These are phyloP conservation scores for Eutrema yunnanense DNA, from an alignment of 345 rosid genomes.

Conservation along the genomic window DNA sequence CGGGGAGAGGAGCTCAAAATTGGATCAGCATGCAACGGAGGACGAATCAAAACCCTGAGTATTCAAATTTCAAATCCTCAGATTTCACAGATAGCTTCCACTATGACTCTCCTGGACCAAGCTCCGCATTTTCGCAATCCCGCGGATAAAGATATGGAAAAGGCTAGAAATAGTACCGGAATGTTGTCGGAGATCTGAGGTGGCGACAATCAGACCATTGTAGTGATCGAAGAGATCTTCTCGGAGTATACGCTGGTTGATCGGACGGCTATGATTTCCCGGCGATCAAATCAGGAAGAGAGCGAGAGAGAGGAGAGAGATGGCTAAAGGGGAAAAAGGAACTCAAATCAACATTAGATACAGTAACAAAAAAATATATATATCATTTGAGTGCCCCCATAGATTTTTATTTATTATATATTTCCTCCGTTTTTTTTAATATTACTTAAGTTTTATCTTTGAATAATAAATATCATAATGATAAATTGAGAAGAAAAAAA, in stretches of 20 bases:
- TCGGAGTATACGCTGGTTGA: background rate
- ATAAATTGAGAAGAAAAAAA: too few relatives aligned
- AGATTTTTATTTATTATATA: background rate
- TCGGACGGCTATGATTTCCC: constrained; percentile 19
- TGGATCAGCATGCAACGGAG: constrained; percentile 20
- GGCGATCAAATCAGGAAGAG: constrained; percentile 20
- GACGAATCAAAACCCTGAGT: background rate
- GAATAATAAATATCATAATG: too few relatives aligned
- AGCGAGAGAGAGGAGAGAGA: background rate
- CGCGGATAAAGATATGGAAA: background rate
- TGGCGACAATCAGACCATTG: constrained; percentile 11
- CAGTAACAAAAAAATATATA: background rate
- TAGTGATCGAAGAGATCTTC: background rate
- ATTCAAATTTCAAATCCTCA: constrained; percentile 8
- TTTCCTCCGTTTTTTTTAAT: too few relatives aligned
- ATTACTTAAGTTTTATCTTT: too few relatives aligned
- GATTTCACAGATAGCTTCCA: constrained; percentile 8
- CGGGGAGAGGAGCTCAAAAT: constrained; percentile 13
- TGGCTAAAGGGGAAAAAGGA: background rate
- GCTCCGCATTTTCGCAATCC: constrained; percentile 2
- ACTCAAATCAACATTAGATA: constrained; percentile 4
- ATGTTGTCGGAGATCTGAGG: constrained; percentile 24
- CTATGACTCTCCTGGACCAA: constrained; percentile 9
- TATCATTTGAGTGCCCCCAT: background rate
- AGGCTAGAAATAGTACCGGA: background rate